Evolutionary conservation across 2,329 filamentous ascomycete species (phyloP).

Genomic region (Trichoderma afroharzianum): DNA sequence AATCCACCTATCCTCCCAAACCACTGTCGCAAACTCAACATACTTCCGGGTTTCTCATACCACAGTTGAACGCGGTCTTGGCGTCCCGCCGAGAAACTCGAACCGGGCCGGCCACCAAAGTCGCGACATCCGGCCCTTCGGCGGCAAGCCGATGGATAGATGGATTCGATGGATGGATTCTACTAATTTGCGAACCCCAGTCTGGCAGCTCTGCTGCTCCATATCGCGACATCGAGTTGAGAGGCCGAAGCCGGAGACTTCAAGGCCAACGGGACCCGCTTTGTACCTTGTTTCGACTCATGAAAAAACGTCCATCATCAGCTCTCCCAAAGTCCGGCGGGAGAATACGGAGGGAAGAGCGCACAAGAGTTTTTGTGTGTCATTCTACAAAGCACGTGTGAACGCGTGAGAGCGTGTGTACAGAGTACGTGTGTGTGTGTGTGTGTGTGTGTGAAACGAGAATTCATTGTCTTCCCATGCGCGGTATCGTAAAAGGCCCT

Average conservation of each 20-base stretch:
- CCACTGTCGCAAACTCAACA: neutral
- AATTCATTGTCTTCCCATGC: constrained; percentile 7
- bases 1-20: no score
- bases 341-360: neutral
- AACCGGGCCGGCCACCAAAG: neutral
- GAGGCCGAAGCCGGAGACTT: constrained; percentile 12
- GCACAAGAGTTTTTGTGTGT: neutral
- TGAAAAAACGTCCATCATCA: neutral
- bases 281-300: constrained; percentile 5
- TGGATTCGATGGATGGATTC: neutral
- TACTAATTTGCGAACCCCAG: neutral
- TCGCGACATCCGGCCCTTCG: constrained; percentile 1
- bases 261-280: neutral
- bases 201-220: neutral
- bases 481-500: constrained; percentile 17
- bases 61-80: neutral
- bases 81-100: neutral
- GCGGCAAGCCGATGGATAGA: neutral
- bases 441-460: neutral
- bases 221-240: neutral
- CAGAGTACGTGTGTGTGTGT: neutral
- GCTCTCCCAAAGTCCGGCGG: neutral
- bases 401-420: neutral
- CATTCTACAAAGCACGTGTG: neutral
- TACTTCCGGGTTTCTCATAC: neutral